Percentiles rank a stretch among this genome's conserved stretches.
Evolutionary conservation across 164 flowering plant genomes (phyloP).

Genomic region (Vitis rupestris): DNA sequence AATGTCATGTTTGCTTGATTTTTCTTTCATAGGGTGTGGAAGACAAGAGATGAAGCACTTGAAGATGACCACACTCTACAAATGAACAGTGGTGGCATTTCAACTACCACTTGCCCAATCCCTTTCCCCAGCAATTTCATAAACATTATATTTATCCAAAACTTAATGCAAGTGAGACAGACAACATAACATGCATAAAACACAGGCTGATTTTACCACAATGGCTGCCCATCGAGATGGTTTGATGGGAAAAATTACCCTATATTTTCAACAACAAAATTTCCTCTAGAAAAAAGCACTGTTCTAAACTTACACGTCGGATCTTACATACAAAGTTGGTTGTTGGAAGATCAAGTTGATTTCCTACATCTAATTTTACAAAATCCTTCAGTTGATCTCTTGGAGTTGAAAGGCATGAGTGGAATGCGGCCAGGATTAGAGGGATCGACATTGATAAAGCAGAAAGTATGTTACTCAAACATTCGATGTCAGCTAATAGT

Average conservation of each 20-base stretch:
- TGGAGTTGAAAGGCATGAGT: conserved; percentile 76
- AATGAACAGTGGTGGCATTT: too few relatives aligned
- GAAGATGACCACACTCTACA: too few relatives aligned
- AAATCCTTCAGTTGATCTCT: conserved; percentile 81
- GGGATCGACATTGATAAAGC: conserved; percentile 91
- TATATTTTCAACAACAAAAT: not conserved
- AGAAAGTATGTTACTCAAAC: conserved; percentile 86
- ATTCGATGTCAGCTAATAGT: conserved; percentile 86
- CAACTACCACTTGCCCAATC: too few relatives aligned
- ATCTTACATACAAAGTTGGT: conserved; percentile 89
- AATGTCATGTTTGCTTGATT: too few relatives aligned
- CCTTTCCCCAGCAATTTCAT: too few relatives aligned
- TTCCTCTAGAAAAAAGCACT: conserved; percentile 9
- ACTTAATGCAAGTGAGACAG: too few relatives aligned
- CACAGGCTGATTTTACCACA: too few relatives aligned
- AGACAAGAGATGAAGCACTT: too few relatives aligned
- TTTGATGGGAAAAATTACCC: not conserved
- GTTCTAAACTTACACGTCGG: conserved; percentile 72
- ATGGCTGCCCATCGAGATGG: too few relatives aligned
- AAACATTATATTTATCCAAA: too few relatives aligned
- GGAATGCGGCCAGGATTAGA: conserved; percentile 73
- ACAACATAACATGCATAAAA: too few relatives aligned
- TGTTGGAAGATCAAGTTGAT: conserved; percentile 74
- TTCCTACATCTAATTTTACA: conserved; percentile 64
- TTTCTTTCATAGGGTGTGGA: too few relatives aligned